Evolutionary conservation across 2,329 filamentous ascomycete genomes (phyloP), one percentile per base, ranked within the genome.

Genomic region (Nemania serpens): DNA sequence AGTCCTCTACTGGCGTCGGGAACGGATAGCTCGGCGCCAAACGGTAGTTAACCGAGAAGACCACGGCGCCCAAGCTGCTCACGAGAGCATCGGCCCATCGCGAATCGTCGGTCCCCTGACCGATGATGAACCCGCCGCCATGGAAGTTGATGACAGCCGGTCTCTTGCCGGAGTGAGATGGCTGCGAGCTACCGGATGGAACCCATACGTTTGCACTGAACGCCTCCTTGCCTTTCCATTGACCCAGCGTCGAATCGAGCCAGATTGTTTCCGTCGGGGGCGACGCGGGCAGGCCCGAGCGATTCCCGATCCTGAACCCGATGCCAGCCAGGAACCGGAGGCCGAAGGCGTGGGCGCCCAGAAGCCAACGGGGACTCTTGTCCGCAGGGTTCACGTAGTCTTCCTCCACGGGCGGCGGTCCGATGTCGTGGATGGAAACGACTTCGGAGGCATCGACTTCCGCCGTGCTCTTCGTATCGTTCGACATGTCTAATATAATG

Each of bases 1-100:
- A 84, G 71, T 90, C 88, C 68, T 90, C 86, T 0, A 89, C 80
- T 0, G 85, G 81, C 1, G 82, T 83, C 0, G 87, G 87, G 69
- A 88, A 89, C 0, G 86, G 86, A 65, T 84, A 79, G 65, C 83
- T 81, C 0, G 88, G 88, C 0, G 87, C 86, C 2, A 89, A 80
- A 15, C 88, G 82, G 70, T 90, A 90, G 70, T 88, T 86, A 61
- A 89, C 84, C 1, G 82, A 84, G 64, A 89, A 83, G 56, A 88
- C 81, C 20, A 89, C 78, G 25, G 83, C 85, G 53, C 84, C 79
- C 7, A 85, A 74, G 0, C 78, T 74, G 17, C 79, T 73, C 55
- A 83, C 75, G 15, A 86, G 81, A 13, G 79, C 74, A 2, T 80
- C 77, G 3, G 82, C 83, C 81, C 85, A 89, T 45, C 84, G 79